phyloP scores from a whole-genome alignment of 768 basidiomycete species.

The Phanerodontia chrysosporium region DNA sequence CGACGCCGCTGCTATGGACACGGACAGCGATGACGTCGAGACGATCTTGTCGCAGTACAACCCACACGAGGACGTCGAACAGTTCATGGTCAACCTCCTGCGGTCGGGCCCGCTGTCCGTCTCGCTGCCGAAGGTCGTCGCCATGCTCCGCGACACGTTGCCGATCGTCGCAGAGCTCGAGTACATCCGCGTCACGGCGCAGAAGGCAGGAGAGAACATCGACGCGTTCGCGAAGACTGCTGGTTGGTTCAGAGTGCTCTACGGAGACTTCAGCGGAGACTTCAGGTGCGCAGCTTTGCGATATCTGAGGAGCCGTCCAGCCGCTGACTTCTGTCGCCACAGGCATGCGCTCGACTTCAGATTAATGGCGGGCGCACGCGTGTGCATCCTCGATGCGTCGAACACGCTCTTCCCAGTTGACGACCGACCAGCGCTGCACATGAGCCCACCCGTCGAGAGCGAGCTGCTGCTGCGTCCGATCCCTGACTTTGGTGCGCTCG shows the following conservation, averaged over 20 bases:
- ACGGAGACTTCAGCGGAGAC: slow-evolving; percentile 61
- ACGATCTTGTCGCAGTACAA: slow-evolving; percentile 38
- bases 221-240: slow-evolving; percentile 76
- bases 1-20: slow-evolving; percentile 12
- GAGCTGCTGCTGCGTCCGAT: slow-evolving; percentile 51
- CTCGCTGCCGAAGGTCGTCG: slow-evolving; percentile 63
- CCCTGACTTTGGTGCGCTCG: slow-evolving; percentile 50
- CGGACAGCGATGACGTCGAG: slow-evolving; percentile 18
- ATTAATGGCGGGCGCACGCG: slow-evolving; percentile 59
- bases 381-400: slow-evolving; percentile 74
- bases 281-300: slow-evolving; percentile 39
- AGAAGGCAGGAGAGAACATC: slow-evolving; percentile 33
- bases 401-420: slow-evolving; percentile 44
- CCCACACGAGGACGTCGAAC: slow-evolving; percentile 78
- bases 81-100: slow-evolving; percentile 67
- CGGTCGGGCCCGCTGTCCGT: slow-evolving; percentile 63
- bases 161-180: slow-evolving; percentile 75
- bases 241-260: slow-evolving; percentile 78
- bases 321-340: slow-evolving; percentile 7
- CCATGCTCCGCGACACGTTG: slow-evolving; percentile 69
- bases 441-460: slow-evolving; percentile 7
- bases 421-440: neutral
- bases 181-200: slow-evolving; percentile 34
- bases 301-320: neutral
- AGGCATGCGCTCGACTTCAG: slow-evolving; percentile 82